phyloP scores from a whole-genome alignment of 2,329 filamentous ascomycete species.

The Pestalotiopsis sp. region DNA sequence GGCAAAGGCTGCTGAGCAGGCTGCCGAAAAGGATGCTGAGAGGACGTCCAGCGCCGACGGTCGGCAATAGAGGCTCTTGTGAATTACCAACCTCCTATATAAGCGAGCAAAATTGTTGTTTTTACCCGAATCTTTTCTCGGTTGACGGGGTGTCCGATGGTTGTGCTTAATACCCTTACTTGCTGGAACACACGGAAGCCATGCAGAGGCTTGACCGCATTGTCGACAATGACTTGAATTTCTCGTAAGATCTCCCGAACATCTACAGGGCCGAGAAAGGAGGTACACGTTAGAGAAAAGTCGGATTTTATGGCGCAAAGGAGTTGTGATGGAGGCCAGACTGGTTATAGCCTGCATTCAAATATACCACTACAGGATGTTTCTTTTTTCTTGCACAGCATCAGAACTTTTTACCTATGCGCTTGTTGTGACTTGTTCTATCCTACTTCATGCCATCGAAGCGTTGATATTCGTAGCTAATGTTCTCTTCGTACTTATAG shows the following conservation, averaged over 20 bases:
- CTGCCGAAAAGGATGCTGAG: conserved; percentile 10
- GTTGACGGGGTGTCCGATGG: not conserved
- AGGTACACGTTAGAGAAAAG: not conserved
- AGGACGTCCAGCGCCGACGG: not conserved
- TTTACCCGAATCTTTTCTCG: not conserved
- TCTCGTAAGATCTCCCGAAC: not conserved
- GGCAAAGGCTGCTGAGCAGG: conserved; percentile 21
- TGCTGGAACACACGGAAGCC: not conserved
- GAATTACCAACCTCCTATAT: not conserved
- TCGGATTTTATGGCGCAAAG: not conserved
- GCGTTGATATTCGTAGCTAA: too few species aligned
- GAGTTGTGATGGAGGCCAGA: not conserved
- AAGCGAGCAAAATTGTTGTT: not conserved
- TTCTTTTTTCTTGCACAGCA: not conserved
- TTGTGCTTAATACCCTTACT: not conserved
- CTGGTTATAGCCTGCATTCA: not conserved
- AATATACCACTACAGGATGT: not conserved
- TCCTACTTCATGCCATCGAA: too few species aligned
- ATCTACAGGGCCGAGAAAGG: not conserved
- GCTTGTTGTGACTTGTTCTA: too few species aligned
- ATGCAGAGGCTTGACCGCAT: not conserved
- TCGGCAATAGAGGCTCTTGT: not conserved
- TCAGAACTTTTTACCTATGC: too few species aligned
- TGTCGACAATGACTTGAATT: not conserved
- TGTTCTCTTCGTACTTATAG: too few species aligned